Evolutionary conservation across 2,329 filamentous ascomycete genomes (phyloP), one percentile per base, ranked within the genome.

Genomic region (Bipolaris victoriae): DNA sequence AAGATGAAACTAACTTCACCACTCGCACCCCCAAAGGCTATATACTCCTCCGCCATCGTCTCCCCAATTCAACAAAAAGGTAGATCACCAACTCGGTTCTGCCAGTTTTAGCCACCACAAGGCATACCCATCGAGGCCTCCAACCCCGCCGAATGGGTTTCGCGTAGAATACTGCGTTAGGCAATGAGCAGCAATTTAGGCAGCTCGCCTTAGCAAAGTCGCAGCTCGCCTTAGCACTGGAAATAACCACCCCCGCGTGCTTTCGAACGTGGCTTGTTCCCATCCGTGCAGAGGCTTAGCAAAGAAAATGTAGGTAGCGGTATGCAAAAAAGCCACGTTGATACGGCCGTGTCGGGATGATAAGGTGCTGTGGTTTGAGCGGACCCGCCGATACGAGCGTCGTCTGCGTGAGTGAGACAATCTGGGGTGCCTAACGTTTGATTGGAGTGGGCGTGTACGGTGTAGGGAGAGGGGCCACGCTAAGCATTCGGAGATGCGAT

Each of bases 401-500:
- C 7, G 26, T 29, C 31, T 29, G 43, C 9, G n/a, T 46, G 43
- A 18, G n/a, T 31, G 26, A 46, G 26, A 18, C 29, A 20, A 29
- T n/a, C n/a, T 29, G 15, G 41, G 39, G 40, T 43, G 41, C 43
- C 22, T 47, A 16, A 26, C 36, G 29, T 35, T 29, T 10, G 16
- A 20, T 7, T n/a, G 16, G 26, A 46, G 11, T 53, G 4, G 20
- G n/a, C 31, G 49, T 36, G 36, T 33, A 43, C 31, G 40, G 29
- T 29, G 33, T 24, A 33, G 26, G 24, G 41, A 39, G 22, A 24
- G 33, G 37, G 13, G 43, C 7, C 26, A 39, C 40, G 22, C 29
- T 37, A 22, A 33, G 39, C 22, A 18, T 48, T 13, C 10, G 16
- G 29, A 26, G 13, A 48, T 57, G 49, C 54, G 54, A 57, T 57